Conservation (phyloP, 257 asterid genomes). For the Lycium barbarum region DNA sequence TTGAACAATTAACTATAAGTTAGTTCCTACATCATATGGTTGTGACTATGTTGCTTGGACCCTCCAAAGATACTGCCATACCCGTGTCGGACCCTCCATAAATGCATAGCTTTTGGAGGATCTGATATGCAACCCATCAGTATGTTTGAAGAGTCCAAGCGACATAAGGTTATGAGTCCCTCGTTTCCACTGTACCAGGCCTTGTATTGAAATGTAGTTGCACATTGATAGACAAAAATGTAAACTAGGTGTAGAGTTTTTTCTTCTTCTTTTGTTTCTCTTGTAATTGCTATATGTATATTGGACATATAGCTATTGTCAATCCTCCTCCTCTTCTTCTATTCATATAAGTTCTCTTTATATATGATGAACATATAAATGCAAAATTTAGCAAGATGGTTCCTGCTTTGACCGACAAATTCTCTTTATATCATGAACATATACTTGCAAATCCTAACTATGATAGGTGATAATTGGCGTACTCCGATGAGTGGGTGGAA, state of each 20-base stretch:
- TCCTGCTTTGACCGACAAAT: no score
- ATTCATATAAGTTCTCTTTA: neutral
- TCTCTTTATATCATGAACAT: no score
- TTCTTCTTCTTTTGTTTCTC: neutral
- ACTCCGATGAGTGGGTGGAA: no score
- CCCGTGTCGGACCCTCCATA: neutral
- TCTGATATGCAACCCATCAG: neutral
- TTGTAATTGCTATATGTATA: slow-evolving; percentile 15
- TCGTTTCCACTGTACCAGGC: slow-evolving; percentile 18
- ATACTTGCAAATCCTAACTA: no score
- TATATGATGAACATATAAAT: neutral
- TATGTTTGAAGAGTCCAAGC: neutral
- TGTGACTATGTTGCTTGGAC: slow-evolving; percentile 13
- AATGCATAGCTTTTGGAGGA: neutral
- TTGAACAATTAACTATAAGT: slow-evolving; percentile 38
- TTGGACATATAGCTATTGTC: slow-evolving; percentile 21
- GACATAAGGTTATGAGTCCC: neutral
- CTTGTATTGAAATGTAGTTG: slow-evolving; percentile 16
- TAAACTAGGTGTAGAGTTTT: slow-evolving; percentile 7
- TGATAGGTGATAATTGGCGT: no score
- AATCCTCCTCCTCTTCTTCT: slow-evolving; percentile 17
- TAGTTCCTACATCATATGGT: slow-evolving; percentile 26
- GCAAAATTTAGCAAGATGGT: no score
- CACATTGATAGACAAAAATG: neutral
- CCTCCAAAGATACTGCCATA: neutral